A percentile compares a stretch with the other conserved stretches of the same genome.
phyloP scores from a whole-genome alignment of 148 eudicot genomes.

The Limonium bicolor region DNA sequence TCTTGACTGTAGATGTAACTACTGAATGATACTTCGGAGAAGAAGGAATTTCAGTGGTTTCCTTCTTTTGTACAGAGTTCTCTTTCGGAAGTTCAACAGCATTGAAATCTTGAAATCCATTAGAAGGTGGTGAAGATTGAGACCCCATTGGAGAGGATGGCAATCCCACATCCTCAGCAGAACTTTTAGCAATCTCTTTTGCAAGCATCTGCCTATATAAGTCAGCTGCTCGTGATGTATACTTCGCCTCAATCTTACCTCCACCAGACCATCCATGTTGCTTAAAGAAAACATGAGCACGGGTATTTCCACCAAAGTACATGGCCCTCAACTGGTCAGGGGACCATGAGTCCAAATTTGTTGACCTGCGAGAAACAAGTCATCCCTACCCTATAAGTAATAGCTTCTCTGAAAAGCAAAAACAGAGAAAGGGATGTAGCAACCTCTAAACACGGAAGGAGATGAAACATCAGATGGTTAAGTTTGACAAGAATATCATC shows the following conservation, averaged over 20 bases:
- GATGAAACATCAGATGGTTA: too few species aligned
- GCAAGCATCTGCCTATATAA: conserved; percentile 75
- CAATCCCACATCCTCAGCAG: conserved; percentile 43
- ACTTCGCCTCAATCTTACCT: conserved; percentile 91
- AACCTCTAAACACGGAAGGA: too few species aligned
- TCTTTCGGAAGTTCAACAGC: conserved; percentile 32
- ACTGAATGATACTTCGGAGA: conserved; percentile 40
- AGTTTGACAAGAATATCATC: too few species aligned
- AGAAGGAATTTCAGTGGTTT: conserved; percentile 26
- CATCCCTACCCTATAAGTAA: too few species aligned
- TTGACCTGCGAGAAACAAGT: conserved; percentile 40
- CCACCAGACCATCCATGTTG: conserved; percentile 98
- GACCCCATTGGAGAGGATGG: conserved; percentile 79
- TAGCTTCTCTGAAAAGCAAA: too few species aligned
- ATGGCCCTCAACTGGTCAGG: conserved; percentile 86
- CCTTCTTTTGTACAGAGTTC: conserved; percentile 25
- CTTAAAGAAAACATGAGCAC: conserved; percentile 89
- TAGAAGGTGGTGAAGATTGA: conserved; percentile 32
- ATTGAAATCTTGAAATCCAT: conserved; percentile 39
- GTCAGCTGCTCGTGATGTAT: conserved; percentile 94
- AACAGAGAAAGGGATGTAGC: too few species aligned
- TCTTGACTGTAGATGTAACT: conserved; percentile 39
- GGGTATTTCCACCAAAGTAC: conserved; percentile 91
- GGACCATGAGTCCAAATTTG: conserved; percentile 92
- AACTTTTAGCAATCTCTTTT: conserved; percentile 91